Percentiles rank a stretch among this genome's conserved stretches.
These are phyloP conservation scores for Lactifluus hygrophoroides DNA, from an alignment of 768 basidiomycete genomes.

Conservation along the genomic window DNA sequence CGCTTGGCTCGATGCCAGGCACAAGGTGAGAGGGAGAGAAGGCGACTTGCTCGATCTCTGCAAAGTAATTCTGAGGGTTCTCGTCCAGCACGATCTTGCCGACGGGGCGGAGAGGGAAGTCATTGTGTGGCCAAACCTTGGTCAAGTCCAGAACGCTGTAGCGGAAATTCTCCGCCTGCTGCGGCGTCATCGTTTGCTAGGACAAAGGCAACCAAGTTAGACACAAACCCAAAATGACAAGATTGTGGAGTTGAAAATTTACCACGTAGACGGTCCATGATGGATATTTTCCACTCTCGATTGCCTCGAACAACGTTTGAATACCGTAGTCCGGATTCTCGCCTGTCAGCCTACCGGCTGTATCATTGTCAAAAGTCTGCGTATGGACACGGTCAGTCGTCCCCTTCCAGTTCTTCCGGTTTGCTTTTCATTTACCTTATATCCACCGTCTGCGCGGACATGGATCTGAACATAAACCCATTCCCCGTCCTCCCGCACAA, in stretches of 20 bases:
- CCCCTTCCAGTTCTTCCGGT: neutral
- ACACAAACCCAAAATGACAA: neutral
- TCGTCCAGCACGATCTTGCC: constrained; percentile 79
- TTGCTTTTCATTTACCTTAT: constrained; percentile 45
- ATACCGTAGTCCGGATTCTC: constrained; percentile 83
- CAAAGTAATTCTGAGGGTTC: constrained; percentile 82
- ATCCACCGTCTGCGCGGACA: constrained; percentile 66
- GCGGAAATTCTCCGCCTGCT: constrained; percentile 84
- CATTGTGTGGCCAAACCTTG: constrained; percentile 83
- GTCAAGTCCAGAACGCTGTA: constrained; percentile 90
- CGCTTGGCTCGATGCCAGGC: constrained; percentile 83
- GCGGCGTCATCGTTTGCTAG: constrained; percentile 86
- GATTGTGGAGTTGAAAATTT: constrained; percentile 25
- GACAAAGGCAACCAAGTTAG: constrained; percentile 14
- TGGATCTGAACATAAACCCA: constrained; percentile 88
- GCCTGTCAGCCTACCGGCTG: constrained; percentile 58
- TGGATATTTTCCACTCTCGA: constrained; percentile 74
- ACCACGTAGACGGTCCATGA: constrained; percentile 85
- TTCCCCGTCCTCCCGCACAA: constrained; percentile 76
- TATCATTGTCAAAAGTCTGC: constrained; percentile 61
- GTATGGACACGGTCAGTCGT: neutral
- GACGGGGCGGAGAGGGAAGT: constrained; percentile 82
- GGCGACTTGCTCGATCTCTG: constrained; percentile 89
- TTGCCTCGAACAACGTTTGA: constrained; percentile 68
- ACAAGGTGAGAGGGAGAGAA: constrained; percentile 85